Percentiles rank a stretch among this genome's conserved stretches.
These are phyloP conservation scores for Exserohilum turcica DNA, from an alignment of 2,329 filamentous ascomycete species.

Conservation along the genomic window DNA sequence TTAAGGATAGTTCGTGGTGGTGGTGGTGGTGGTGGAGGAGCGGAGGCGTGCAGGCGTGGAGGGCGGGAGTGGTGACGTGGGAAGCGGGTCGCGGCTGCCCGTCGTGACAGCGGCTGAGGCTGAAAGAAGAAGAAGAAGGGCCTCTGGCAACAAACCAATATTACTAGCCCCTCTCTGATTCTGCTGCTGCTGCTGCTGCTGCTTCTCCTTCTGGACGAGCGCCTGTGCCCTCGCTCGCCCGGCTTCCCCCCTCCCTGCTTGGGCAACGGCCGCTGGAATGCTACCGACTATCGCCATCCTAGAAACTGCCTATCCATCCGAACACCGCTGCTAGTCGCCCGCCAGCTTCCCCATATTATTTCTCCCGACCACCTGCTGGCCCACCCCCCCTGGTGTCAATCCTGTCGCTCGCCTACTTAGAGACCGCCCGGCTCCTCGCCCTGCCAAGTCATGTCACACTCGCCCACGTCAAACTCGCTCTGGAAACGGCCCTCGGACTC, in stretches of 20 bases:
- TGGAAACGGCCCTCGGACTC: conserved; percentile 27
- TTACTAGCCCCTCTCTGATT: too few relatives aligned
- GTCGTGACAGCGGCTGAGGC: too few relatives aligned
- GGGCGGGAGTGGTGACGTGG: too few relatives aligned
- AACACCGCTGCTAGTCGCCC: conserved; percentile 7
- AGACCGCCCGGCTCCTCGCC: conserved; percentile 6
- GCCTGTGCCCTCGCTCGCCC: too few relatives aligned
- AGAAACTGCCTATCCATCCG: conserved; percentile 10
- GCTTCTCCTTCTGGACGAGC: too few relatives aligned
- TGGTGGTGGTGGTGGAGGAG: background rate
- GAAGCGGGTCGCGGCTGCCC: too few relatives aligned
- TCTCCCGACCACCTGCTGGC: conserved; percentile 13
- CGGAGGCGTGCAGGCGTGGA: too few relatives aligned
- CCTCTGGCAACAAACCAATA: too few relatives aligned
- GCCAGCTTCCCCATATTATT: conserved; percentile 25
- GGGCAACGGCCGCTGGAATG: background rate
- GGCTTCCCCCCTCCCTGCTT: background rate
- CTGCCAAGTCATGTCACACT: conserved; percentile 21
- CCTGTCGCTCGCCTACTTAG: conserved; percentile 6
- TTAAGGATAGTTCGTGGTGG: too few relatives aligned
- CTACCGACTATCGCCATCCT: too few relatives aligned
- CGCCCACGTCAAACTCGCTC: conserved; percentile 23
- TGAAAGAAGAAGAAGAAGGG: too few relatives aligned
- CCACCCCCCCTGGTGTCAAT: conserved; percentile 5
- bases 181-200: too few relatives aligned